These are phyloP conservation scores for Sedum album DNA, from an alignment of 164 flowering plant species.

Conservation along the genomic window DNA sequence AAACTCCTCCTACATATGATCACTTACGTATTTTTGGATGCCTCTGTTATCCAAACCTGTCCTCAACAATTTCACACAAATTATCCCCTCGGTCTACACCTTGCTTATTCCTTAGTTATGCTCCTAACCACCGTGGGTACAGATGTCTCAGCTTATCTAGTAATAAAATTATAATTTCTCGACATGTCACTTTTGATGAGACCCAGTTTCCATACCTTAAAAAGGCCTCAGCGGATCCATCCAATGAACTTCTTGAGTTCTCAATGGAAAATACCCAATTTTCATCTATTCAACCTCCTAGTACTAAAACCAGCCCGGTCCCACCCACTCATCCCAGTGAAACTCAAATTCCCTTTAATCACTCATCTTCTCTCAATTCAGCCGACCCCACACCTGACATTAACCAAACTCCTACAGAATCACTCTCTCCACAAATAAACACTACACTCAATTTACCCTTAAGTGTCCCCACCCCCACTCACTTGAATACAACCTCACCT, in stretches of 20 bases:
- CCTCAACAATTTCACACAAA: not conserved
- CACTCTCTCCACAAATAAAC: no score
- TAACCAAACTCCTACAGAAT: no score
- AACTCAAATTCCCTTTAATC: conserved; percentile 86
- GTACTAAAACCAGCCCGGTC: no score
- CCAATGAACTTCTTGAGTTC: not conserved
- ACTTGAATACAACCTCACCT: no score
- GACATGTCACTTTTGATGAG: not conserved
- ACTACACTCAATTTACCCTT: no score
- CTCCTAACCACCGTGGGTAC: not conserved
- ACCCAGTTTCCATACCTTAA: not conserved
- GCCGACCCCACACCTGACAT: not conserved
- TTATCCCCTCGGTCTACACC: not conserved
- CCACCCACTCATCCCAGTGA: not conserved
- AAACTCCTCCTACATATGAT: not conserved
- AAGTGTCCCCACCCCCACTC: no score
- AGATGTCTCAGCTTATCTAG: not conserved
- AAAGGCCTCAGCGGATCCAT: not conserved
- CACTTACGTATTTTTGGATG: conserved; percentile 1
- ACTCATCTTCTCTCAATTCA: conserved; percentile 16
- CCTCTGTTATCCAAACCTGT: not conserved
- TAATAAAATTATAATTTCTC: not conserved
- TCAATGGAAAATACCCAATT: conserved; percentile 39
- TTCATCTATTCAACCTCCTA: conserved; percentile 32
- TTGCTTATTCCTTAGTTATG: not conserved